Evolutionary conservation across 345 rosid genomes (phyloP).

Genomic region (Psidium guajava): DNA sequence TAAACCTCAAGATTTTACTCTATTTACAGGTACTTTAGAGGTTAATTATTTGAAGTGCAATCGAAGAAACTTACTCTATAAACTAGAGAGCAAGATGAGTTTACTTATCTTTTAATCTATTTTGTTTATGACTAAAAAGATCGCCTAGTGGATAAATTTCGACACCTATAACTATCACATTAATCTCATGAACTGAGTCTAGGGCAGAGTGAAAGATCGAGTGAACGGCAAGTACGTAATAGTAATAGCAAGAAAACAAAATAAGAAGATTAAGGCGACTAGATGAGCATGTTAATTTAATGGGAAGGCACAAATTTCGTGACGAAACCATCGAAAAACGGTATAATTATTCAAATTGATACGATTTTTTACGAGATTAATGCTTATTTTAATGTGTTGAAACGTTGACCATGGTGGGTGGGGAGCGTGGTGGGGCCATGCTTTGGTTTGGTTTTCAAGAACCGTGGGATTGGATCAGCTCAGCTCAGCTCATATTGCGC

Average conservation of each 20-base stretch:
- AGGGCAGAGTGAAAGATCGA: background rate
- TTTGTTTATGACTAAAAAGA: no score
- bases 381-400: background rate
- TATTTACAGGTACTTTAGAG: background rate
- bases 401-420: constrained; percentile 7
- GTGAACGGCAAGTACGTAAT: background rate
- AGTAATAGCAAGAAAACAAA: background rate
- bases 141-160: no score
- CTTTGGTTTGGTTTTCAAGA: background rate
- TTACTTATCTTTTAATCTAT: background rate
- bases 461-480: background rate
- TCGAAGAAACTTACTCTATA: background rate
- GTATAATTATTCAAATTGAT: background rate
- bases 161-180: background rate
- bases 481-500: background rate
- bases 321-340: background rate
- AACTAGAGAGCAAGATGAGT: background rate
- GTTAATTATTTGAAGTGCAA: background rate
- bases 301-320: constrained; percentile 24
- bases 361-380: background rate
- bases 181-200: background rate
- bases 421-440: background rate
- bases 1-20: constrained; percentile 11
- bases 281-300: background rate
- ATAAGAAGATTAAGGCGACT: background rate